Conservation (phyloP, 164 flowering plant genomes). For the Euptelea pleiosperma region DNA sequence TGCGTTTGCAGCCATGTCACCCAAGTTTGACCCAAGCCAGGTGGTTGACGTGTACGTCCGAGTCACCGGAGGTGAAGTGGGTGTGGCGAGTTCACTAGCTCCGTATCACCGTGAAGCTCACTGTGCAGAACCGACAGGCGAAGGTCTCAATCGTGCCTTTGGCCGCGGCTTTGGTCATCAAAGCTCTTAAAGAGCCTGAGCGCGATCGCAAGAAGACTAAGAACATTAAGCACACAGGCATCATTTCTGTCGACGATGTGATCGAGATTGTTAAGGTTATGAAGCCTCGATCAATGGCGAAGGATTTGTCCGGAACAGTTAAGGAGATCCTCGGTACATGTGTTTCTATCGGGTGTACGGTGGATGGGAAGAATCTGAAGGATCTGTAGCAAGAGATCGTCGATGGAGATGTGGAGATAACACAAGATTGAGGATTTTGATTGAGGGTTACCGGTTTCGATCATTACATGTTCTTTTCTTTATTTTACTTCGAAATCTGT, state of each 20-base stretch:
- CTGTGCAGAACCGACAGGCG: constrained; percentile 69
- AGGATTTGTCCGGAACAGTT: constrained; percentile 55
- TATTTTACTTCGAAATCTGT: no score
- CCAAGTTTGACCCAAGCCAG: constrained; percentile 61
- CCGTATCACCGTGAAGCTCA: constrained; percentile 64
- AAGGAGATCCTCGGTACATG: constrained; percentile 80
- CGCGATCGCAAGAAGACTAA: constrained; percentile 65
- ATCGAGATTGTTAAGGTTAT: constrained; percentile 63
- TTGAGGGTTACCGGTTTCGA: not conserved
- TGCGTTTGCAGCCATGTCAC: constrained; percentile 36
- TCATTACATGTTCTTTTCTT: not conserved
- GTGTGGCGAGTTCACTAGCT: constrained; percentile 65
- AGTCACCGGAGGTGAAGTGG: constrained; percentile 71
- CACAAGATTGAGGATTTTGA: constrained; percentile 32
- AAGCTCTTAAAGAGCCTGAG: constrained; percentile 68
- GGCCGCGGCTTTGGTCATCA: constrained; percentile 64
- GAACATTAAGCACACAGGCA: constrained; percentile 62
- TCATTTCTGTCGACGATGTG: constrained; percentile 61
- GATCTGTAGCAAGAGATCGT: constrained; percentile 64
- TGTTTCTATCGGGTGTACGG: constrained; percentile 72
- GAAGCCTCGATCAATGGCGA: constrained; percentile 66
- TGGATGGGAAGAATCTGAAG: constrained; percentile 68
- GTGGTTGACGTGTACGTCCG: constrained; percentile 65
- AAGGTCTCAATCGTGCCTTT: constrained; percentile 65
- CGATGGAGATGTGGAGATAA: constrained; percentile 62